These are phyloP conservation scores for Schwanniomyces sp. DNA, from an alignment of 805 yeast genomes.

Conservation along the genomic window DNA sequence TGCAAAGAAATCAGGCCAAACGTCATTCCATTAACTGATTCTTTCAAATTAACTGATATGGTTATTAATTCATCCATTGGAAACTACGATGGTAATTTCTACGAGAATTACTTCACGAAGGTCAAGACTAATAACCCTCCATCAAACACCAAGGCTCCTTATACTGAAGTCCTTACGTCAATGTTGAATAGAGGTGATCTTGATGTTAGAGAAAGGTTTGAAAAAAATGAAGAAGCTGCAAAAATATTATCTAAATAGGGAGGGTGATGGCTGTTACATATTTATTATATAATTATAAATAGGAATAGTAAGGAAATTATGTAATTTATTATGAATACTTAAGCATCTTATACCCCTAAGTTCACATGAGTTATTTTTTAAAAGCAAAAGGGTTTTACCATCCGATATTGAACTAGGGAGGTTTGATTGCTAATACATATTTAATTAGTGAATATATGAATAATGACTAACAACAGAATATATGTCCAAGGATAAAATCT, in stretches of 20 bases:
- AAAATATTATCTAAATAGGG: conserved; percentile 25
- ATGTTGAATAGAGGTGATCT: conserved; percentile 41
- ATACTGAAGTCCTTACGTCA: conserved; percentile 34
- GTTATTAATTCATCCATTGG: conserved; percentile 43
- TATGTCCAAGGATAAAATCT: no score
- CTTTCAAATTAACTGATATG: conserved; percentile 46
- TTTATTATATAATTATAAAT: no score
- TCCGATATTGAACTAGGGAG: no score
- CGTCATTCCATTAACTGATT: conserved; percentile 41
- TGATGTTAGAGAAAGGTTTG: conserved; percentile 39
- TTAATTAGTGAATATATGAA: no score
- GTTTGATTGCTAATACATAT: no score
- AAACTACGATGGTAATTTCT: conserved; percentile 43
- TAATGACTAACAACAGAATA: no score
- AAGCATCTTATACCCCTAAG: no score
- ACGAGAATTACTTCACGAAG: conserved; percentile 40
- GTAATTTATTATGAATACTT: no score
- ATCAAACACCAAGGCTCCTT: conserved; percentile 39
- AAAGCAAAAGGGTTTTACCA: no score
- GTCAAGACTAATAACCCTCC: conserved; percentile 38
- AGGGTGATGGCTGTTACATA: background rate
- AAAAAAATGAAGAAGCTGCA: conserved; percentile 34
- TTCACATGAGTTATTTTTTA: no score
- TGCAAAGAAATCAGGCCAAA: conserved; percentile 40
- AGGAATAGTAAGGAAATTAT: no score